Base-by-base conservation (phyloP, 1,139 yeast genomes). In the Zygotorulaspora mrakii region DNA sequence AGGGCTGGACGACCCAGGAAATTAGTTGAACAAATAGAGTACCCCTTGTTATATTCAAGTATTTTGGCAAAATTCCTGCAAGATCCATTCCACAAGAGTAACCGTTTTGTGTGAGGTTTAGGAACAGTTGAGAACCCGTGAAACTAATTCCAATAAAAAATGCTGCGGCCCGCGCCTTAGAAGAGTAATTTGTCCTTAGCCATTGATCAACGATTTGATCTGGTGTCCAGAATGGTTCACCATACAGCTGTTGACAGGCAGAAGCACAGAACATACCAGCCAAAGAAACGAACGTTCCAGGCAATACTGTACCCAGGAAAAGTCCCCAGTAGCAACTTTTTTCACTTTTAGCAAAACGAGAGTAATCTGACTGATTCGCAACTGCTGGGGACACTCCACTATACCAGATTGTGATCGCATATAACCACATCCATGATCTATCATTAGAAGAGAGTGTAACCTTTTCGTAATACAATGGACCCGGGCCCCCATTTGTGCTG, bases 51-150 rank as follows among this genome's bases (percentile, higher is more conserved):
- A 68, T 64, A 46, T 67, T 65, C 41, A 69, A 56, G 49, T 61
- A 69, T 39, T 54, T 59, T 21, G 74, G 74, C 34, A 62, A 63
- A 13, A 68, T 48, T 3, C 69, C 66, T 8, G 71, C 64, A 36
- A 70, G 45, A 48, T 70, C 74, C 62, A 70, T 70, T 33, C 73
- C 74, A 26, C 71, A 71, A 37, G 70, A 61, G 35, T 67, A 62
- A 33, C 70, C 72, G 46, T 70, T 69, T 30, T 68, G 73, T 39
- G 69, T 62, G 30, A 65, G 55, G 44, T 68, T 69, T 37, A 68
- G 55, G 41, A 57, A 66, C 43, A 58, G 52, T 40, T 55, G 70
- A 34, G 65, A 68, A 35, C 52, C 44, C 6, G 56, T 46, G 46
- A 67, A 61, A 4, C 59, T 57, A n/a, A 64, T 35, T 12, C 65